phyloP scores from a whole-genome alignment of 306 rosid genomes.

The Vigna unguiculata region DNA sequence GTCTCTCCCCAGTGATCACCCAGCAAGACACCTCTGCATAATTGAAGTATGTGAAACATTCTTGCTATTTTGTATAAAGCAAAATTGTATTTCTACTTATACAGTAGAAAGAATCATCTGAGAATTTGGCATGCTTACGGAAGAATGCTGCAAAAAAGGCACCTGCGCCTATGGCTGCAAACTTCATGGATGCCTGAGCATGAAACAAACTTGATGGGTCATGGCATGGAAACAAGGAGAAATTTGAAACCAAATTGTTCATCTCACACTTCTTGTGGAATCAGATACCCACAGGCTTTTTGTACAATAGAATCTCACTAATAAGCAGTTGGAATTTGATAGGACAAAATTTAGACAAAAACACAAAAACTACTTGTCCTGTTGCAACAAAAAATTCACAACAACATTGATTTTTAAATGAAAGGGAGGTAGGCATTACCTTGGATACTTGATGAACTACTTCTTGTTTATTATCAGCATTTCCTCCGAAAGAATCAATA shows the following conservation, averaged over 20 bases:
- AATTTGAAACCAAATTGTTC: conserved; percentile 5
- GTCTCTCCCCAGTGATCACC: conserved; percentile 91
- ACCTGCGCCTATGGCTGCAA: conserved; percentile 62
- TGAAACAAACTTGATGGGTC: conserved; percentile 21
- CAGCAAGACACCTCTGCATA: conserved; percentile 77
- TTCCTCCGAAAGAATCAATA: conserved; percentile 67
- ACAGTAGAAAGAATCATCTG: conserved; percentile 15
- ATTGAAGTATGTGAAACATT: background rate
- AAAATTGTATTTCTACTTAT: background rate
- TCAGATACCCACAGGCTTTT: background rate
- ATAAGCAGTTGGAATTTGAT: conserved; percentile 11
- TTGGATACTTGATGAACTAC: conserved; percentile 67
- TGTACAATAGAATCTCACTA: conserved; percentile 4
- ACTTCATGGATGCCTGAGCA: conserved; percentile 63
- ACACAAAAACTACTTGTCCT: background rate
- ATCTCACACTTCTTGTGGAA: background rate
- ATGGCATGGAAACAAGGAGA: conserved; percentile 36
- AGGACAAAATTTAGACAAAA: background rate
- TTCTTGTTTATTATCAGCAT: conserved; percentile 42
- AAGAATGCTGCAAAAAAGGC: conserved; percentile 59
- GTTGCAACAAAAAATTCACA: conserved; percentile 27
- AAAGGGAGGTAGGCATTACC: conserved; percentile 42
- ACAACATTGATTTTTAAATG: conserved; percentile 29
- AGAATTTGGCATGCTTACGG: conserved; percentile 59
- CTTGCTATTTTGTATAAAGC: conserved; percentile 26